A percentile compares a stretch with the other conserved stretches of the same genome.
phyloP scores from a whole-genome alignment of 345 rosid genomes.

The Sonneratia alba region DNA sequence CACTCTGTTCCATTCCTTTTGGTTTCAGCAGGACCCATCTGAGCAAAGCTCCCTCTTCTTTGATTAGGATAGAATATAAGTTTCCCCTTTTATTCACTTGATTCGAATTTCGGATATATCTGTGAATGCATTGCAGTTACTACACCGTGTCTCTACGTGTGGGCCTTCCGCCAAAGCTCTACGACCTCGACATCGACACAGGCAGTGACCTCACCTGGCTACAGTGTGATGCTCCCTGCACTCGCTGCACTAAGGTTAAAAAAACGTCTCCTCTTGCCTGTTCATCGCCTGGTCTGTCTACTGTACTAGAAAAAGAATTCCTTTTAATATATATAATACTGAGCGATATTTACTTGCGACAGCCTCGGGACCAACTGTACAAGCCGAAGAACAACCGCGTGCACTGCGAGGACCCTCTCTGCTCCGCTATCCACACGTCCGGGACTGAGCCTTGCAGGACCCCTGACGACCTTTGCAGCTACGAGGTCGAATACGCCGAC shows the following conservation, averaged over 20 bases:
- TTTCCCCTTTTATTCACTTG: no score
- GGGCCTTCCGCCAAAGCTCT: constrained; percentile 73
- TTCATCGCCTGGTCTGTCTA: no score
- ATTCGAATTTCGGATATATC: background rate
- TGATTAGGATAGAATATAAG: no score
- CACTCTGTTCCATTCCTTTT: no score
- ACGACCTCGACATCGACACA: constrained; percentile 82
- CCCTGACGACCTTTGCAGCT: constrained; percentile 68
- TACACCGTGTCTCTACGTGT: constrained; percentile 49
- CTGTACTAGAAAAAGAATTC: no score
- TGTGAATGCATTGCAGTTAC: constrained; percentile 37
- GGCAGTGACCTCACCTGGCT: constrained; percentile 98
- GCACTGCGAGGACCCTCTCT: constrained; percentile 38
- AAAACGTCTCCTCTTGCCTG: no score
- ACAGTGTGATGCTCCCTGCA: constrained; percentile 92
- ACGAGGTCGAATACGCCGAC: constrained; percentile 66
- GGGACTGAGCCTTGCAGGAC: constrained; percentile 30
- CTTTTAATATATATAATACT: no score
- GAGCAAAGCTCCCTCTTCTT: no score
- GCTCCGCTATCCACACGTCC: constrained; percentile 28
- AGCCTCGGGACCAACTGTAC: constrained; percentile 61
- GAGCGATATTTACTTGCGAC: constrained; percentile 1
- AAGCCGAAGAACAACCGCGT: constrained; percentile 55
- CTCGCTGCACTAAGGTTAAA: constrained; percentile 61
- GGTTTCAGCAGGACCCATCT: no score